Base-by-base conservation (phyloP, 2,329 filamentous ascomycete species). In the Aureobasidium lini region DNA sequence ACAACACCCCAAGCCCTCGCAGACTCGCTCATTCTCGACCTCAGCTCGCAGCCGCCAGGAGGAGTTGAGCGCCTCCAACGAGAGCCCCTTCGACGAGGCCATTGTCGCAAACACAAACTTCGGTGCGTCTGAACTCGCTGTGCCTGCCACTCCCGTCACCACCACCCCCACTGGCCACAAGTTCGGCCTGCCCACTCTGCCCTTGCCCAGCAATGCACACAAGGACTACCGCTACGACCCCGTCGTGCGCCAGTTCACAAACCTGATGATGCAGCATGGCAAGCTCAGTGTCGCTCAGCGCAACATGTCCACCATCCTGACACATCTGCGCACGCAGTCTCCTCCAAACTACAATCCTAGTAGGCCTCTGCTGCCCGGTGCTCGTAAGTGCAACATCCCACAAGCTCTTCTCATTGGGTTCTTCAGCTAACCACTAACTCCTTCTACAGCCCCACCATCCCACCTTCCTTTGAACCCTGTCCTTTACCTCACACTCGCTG, bases 221-320 rank as follows among this genome's bases (percentile, higher is more conserved):
- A 76, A 93, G 67, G 88, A 91, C 73, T 80, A 89, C 70, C 84
- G 94, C 68, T 95, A 97, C 71, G 88, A 96, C 70, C 84, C 89
- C 1, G 81, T 96, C 7, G 79, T 97, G 49, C 79, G 87, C 64
- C 94, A 96, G 77, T 81, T 97, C 67, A 96, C 91, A 16, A 92
- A 91, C 71, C 79, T 96, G 66, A 75, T 99, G 64, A 99, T 97
- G 93, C 80, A 81, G 67, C 84, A 97, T 74, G 94, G 94, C 66
- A 95, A 96, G 79, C 84, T 95, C 71, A 88, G 87, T 69, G 82
- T 84, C 72, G 94, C 94, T n/a, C 90, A 99, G 74, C 69, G 96
- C 89, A 87, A 95, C 75, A 91, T 96, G 86, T 82, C 86, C 62
- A 79, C 85, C 68, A 87, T 96, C 69, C 85, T 97, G 71, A 89